Evolutionary conservation across 352 stramenopile genomes (phyloP), one percentile per base, ranked within the genome.

Genomic region (Phytophthora fragariae): DNA sequence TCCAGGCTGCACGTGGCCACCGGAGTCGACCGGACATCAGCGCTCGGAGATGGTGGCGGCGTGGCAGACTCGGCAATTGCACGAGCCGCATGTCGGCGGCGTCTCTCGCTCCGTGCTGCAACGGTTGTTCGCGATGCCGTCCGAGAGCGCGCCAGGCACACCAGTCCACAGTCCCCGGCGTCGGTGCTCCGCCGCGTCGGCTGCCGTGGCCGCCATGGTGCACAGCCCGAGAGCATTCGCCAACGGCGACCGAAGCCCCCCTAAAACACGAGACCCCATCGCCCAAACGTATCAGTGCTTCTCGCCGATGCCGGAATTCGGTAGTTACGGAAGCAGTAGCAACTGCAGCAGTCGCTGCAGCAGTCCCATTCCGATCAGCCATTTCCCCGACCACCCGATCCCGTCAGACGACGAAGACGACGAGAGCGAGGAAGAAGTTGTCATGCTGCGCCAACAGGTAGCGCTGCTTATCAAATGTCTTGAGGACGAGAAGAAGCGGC

Each of bases 401-500:
- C 56, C 68, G 8, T 81, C 75, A 5, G 75, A 79, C 65, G 72
- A 77, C 27, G 68, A 80, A 57, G 66, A 73, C 37, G 75, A 75
- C 17, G 72, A 79, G 17, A 61, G 21, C 14, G 76, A 80, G 29
- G 75, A 82, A 17, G 75, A 86, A 50, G 72, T 88, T 29, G 37
- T 56, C 47, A 75, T 79, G 62, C 80, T 93, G 62, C 77, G 82
- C 4, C 81, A 91, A 58, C 81, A 89, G 52, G 82, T 92, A 60
- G 72, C 75, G 68, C 68, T 92, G 63, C 76, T 93, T 44, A 57
- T 82, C 56, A 81, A 85, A 57, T 82, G 69, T 58, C 78, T 93
- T 5, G 86, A 92, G 41, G 76, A 87, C 21, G 86, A 93, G 71
- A 90, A 90, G 73, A 91, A 91, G 65, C 80, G 82, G 8, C 86